A percentile compares a stretch with the other conserved stretches of the same genome.
These are phyloP conservation scores for Chaetomium sp. DNA, from an alignment of 2,329 filamentous ascomycete genomes.

Conservation along the genomic window DNA sequence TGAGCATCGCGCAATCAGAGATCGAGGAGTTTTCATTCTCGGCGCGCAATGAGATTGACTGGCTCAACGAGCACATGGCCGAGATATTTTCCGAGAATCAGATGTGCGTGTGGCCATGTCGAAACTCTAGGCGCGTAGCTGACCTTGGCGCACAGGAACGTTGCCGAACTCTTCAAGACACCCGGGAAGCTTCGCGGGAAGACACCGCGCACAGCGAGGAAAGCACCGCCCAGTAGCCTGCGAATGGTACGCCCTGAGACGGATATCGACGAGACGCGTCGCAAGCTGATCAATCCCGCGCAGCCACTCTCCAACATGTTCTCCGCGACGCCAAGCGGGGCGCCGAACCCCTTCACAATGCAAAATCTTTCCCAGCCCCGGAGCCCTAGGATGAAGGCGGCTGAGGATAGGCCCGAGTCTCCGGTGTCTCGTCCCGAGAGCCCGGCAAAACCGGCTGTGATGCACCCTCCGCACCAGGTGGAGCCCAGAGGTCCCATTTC, in stretches of 20 bases:
- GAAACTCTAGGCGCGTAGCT: constrained; percentile 13
- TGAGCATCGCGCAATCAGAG: constrained; percentile 76
- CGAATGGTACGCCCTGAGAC: constrained; percentile 61
- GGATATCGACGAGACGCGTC: constrained; percentile 12
- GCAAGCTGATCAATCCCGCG: constrained; percentile 21
- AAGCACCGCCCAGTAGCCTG: constrained; percentile 57
- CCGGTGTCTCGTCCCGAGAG: constrained; percentile 40
- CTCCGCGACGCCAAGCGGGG: constrained; percentile 57
- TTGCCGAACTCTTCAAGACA: constrained; percentile 95
- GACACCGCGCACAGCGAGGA: constrained; percentile 72
- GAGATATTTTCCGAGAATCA: constrained; percentile 87
- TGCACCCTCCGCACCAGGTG: constrained; percentile 38
- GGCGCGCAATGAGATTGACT: constrained; percentile 91
- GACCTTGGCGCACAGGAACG: constrained; percentile 61
- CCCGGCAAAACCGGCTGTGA: constrained; percentile 41
- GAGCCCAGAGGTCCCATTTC: constrained; percentile 38
- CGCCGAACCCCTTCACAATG: constrained; percentile 57
- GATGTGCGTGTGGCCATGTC: constrained; percentile 62
- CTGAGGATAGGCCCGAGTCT: constrained; percentile 51
- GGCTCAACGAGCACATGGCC: constrained; percentile 98
- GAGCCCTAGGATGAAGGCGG: constrained; percentile 61
- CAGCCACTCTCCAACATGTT: constrained; percentile 64
- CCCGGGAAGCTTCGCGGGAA: constrained; percentile 81
- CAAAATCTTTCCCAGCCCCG: constrained; percentile 52
- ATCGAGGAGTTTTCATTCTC: constrained; percentile 92